Conservation (phyloP, 305 asterid species). For the Solanum hybrid region DNA sequence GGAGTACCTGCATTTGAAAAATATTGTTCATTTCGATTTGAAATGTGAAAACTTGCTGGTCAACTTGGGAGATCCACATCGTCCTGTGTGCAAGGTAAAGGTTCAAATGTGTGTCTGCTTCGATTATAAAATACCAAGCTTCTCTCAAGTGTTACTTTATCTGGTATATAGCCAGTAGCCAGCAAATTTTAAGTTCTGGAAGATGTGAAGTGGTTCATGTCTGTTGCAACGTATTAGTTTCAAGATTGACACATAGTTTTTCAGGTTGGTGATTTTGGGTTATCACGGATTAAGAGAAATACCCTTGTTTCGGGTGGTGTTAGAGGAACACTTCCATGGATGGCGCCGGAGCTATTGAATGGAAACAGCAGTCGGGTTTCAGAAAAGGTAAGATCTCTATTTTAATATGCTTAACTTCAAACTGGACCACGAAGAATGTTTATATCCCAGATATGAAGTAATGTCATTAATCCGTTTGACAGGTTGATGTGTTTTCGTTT, state of each 20-base stretch:
- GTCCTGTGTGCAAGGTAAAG: conserved; percentile 78
- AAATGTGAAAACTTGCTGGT: conserved; percentile 87
- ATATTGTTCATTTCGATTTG: conserved; percentile 73
- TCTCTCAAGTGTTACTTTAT: not conserved
- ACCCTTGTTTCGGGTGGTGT: conserved; percentile 87
- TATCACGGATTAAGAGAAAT: conserved; percentile 67
- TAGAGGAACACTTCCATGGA: conserved; percentile 91
- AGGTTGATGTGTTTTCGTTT: conserved; percentile 81
- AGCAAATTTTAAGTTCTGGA: not conserved
- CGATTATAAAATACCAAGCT: not conserved
- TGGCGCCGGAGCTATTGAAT: conserved; percentile 83
- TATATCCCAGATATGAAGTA: not conserved
- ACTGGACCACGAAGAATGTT: not conserved
- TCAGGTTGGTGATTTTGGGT: conserved; percentile 84
- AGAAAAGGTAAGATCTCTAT: conserved; percentile 47
- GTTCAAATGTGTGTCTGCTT: not conserved
- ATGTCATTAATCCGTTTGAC: not conserved
- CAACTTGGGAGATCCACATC: conserved; percentile 74
- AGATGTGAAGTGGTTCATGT: not conserved
- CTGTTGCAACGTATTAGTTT: not conserved
- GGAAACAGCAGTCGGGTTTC: conserved; percentile 69
- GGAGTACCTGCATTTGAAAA: conserved; percentile 80
- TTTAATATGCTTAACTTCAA: not conserved
- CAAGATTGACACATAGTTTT: not conserved
- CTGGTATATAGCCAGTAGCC: not conserved